A percentile compares a stretch with the other conserved stretches of the same genome.
phyloP scores from a whole-genome alignment of 2,329 filamentous ascomycete genomes.

The Colletotrichum lindemuthianum region DNA sequence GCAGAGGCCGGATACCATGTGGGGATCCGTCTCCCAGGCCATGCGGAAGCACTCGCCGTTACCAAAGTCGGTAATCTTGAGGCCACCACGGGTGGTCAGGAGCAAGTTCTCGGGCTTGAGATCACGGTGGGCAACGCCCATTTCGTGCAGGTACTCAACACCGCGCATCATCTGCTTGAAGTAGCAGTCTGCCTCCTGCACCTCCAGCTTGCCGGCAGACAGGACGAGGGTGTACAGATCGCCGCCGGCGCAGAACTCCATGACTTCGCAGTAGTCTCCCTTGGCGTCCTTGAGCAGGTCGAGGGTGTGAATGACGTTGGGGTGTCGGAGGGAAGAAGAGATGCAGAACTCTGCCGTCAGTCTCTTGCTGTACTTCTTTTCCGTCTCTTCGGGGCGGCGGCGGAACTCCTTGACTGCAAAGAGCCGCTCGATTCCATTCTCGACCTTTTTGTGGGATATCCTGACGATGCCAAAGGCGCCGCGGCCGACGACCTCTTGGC shows the following conservation, averaged over 20 bases:
- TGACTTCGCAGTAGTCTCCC: constrained; percentile 98
- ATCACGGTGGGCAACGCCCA: constrained; percentile 97
- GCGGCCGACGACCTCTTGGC: constrained; percentile 94
- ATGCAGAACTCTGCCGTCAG: constrained; percentile 98
- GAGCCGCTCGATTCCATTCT: constrained; percentile 86
- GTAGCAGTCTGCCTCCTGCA: constrained; percentile 94
- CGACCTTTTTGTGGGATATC: constrained; percentile 94
- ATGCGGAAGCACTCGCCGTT: constrained; percentile 99
- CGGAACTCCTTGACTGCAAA: constrained; percentile 99
- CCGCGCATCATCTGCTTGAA: constrained; percentile 99
- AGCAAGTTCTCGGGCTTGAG: constrained; percentile 97
- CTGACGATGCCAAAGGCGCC: constrained; percentile 97
- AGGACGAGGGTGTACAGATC: constrained; percentile 95
- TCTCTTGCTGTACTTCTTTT: constrained; percentile 97
- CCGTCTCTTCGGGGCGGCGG: constrained; percentile 89
- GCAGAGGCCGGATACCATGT: constrained; percentile 97
- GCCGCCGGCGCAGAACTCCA: constrained; percentile 98
- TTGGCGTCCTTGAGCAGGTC: constrained; percentile 96
- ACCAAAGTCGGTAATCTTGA: constrained; percentile 99
- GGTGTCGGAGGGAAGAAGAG: constrained; percentile 93
- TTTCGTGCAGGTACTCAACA: constrained; percentile 98
- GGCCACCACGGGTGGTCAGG: constrained; percentile 87
- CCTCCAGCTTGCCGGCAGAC: constrained; percentile 89
- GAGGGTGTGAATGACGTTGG: constrained; percentile 97
- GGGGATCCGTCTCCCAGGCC: constrained; percentile 98